Evolutionary conservation across 1,139 yeast genomes (phyloP).

Genomic region (Scheffersomyces cryptocercus): DNA sequence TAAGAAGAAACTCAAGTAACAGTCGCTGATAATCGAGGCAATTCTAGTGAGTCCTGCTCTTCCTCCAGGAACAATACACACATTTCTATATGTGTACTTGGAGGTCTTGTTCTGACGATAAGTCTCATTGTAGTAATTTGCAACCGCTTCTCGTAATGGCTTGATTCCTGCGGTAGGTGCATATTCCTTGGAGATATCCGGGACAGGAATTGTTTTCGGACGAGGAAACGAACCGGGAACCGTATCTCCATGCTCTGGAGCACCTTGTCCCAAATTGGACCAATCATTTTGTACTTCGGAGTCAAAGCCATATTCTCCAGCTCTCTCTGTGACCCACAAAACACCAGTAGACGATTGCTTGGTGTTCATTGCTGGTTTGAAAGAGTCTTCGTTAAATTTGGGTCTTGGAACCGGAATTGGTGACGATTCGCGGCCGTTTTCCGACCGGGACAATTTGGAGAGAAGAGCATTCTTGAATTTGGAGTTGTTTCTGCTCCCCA

Average conservation of each 20-base stretch:
- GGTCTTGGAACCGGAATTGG: slow-evolving; percentile 59
- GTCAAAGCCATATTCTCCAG: slow-evolving; percentile 58
- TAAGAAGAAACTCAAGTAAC: slow-evolving; percentile 62
- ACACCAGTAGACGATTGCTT: slow-evolving; percentile 69
- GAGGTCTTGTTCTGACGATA: slow-evolving; percentile 53
- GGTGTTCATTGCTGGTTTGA: slow-evolving; percentile 63
- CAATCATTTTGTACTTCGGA: slow-evolving; percentile 50
- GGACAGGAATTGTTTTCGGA: slow-evolving; percentile 54
- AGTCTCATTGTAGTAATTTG: slow-evolving; percentile 58
- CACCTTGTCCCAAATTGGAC: slow-evolving; percentile 73
- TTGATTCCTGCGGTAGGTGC: slow-evolving; percentile 67
- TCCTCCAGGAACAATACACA: slow-evolving; percentile 71
- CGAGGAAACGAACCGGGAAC: slow-evolving; percentile 62
- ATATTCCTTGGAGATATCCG: slow-evolving; percentile 57
- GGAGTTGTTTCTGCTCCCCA: slow-evolving; percentile 1
- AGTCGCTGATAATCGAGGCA: slow-evolving; percentile 63
- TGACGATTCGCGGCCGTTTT: slow-evolving; percentile 41
- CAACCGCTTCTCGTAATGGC: slow-evolving; percentile 62
- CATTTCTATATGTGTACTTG: slow-evolving; percentile 64
- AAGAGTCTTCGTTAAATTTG: slow-evolving; percentile 43
- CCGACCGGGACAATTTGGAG: slow-evolving; percentile 32
- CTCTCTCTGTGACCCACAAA: slow-evolving; percentile 70
- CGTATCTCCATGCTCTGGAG: slow-evolving; percentile 67
- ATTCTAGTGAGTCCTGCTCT: slow-evolving; percentile 69
- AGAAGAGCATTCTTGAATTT: slow-evolving; percentile 1